Conservation (phyloP, 2,329 filamentous ascomycete species). For the Thielaviopsis musarum region DNA sequence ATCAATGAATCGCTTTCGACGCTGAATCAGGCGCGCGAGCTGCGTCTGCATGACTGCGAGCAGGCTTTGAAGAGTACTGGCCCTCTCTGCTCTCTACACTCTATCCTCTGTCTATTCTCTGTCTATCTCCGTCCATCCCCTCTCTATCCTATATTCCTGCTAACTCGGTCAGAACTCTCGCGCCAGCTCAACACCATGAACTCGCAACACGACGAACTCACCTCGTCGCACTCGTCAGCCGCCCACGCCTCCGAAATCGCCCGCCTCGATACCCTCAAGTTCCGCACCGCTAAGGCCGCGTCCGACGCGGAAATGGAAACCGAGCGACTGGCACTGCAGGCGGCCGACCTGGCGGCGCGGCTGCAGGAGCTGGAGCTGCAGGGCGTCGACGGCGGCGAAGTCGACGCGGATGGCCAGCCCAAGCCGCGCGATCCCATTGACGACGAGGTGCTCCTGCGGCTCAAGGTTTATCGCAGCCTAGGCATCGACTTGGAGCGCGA, state of each 20-base stretch:
- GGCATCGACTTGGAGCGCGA: constrained; percentile 77
- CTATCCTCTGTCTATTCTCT: background rate
- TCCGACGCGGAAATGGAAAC: constrained; percentile 83
- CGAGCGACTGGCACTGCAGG: constrained; percentile 70
- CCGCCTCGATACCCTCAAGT: constrained; percentile 81
- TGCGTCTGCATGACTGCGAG: constrained; percentile 57
- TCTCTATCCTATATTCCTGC: background rate
- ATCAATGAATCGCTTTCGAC: constrained; percentile 70
- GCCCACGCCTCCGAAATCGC: constrained; percentile 74
- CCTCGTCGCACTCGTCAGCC: constrained; percentile 56
- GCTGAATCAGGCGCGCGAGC: constrained; percentile 67
- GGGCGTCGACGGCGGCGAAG: constrained; percentile 55
- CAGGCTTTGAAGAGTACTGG: constrained; percentile 42
- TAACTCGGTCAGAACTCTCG: constrained; percentile 34
- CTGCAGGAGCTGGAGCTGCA: constrained; percentile 74
- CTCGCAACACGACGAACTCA: constrained; percentile 60
- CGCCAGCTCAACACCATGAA: constrained; percentile 60
- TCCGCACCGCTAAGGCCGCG: constrained; percentile 81
- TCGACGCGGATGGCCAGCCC: constrained; percentile 14
- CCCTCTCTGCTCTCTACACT: background rate
- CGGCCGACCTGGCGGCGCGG: constrained; percentile 56
- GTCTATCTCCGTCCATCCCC: background rate
- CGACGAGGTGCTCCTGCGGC: constrained; percentile 52
- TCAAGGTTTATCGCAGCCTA: constrained; percentile 81
- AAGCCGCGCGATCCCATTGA: constrained; percentile 30